These are phyloP conservation scores for Lactarius evosmus DNA, from an alignment of 768 basidiomycete species.

Conservation along the genomic window DNA sequence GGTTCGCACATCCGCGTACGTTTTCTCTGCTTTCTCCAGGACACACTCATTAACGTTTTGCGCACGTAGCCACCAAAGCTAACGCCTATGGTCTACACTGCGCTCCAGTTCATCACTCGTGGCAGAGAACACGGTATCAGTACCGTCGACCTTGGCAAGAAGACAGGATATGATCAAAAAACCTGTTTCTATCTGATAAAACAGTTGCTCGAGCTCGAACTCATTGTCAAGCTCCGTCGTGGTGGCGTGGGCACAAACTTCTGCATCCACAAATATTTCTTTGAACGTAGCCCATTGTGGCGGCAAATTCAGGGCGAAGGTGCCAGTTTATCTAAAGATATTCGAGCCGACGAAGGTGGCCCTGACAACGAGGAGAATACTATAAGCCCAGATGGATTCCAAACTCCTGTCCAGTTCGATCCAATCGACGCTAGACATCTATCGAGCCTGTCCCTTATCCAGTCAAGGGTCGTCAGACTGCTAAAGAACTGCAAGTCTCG, in stretches of 20 bases:
- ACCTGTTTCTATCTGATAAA: slow-evolving; percentile 84
- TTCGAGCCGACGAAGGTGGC: slow-evolving; percentile 34
- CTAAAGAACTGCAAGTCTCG: slow-evolving; percentile 66
- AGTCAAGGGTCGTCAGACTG: slow-evolving; percentile 65
- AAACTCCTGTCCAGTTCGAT: slow-evolving; percentile 49
- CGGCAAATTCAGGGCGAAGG: slow-evolving; percentile 72
- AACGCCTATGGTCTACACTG: slow-evolving; percentile 80
- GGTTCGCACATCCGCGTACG: slow-evolving; percentile 81
- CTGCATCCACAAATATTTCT: slow-evolving; percentile 82
- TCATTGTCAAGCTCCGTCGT: slow-evolving; percentile 74
- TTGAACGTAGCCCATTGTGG: slow-evolving; percentile 73
- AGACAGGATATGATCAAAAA: slow-evolving; percentile 84
- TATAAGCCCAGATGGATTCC: slow-evolving; percentile 26
- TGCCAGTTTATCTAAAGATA: slow-evolving; percentile 36
- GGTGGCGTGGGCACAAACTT: slow-evolving; percentile 75
- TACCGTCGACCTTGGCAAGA: slow-evolving; percentile 70
- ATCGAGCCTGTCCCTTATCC: slow-evolving; percentile 69
- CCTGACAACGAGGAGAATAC: slow-evolving; percentile 34
- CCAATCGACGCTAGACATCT: slow-evolving; percentile 77
- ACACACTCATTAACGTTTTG: slow-evolving; percentile 20
- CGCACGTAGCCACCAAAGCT: slow-evolving; percentile 64
- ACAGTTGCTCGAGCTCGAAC: slow-evolving; percentile 66
- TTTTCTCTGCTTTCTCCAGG: slow-evolving; percentile 17
- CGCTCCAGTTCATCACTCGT: slow-evolving; percentile 80
- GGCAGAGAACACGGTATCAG: slow-evolving; percentile 75